Base-by-base conservation (phyloP, 2,329 filamentous ascomycete species). In the Chaetomiaceae sp. region DNA sequence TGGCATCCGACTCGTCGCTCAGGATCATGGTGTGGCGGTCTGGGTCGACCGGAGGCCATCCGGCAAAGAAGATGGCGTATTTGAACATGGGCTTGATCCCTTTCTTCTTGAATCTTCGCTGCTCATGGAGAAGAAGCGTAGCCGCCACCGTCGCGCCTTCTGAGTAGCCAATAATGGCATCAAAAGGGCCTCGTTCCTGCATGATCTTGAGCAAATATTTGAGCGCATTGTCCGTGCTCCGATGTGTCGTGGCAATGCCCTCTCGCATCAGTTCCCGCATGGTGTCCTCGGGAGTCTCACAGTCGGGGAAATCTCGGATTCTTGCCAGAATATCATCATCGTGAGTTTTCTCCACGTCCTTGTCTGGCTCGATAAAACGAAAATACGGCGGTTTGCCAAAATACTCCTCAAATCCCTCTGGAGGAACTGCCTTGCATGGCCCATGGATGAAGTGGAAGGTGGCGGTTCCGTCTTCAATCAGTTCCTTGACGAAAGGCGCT, bases 161-260 rank as follows among this genome's bases (percentile, higher is more conserved):
- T 0, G 79, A 82, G 60, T 83, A 84, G 1, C 81, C 81, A 16
- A 84, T 71, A 41, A 84, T 75, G 2, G 77, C 80, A 54, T 78
- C 74, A 52, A 80, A 73, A 1, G 72, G 71, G 0, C 71, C 71
- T 3, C 70, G 64, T 32, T 74, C 68, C 14, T 77, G 71, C 58
- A 81, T 69, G 5, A 75, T 71, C 9, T 73, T 62, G 58, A 74
- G 66, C 2, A 78, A 64, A 42, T 67, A 73, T 51, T 71, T 66
- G 50, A 75, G 68, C 2, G 73, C 72, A 21, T 66, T 65, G 51
- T 68, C 66, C n/a, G 71, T 73, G 56, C 71, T 73, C 34, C 56
- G 53, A 50, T 66, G 64, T 5, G 62, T 60, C n/a, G 62, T 61
- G 4, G 64, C 65, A 16, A 67, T 60, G 21, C 65, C 65, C 16